A percentile compares a stretch with the other conserved stretches of the same genome.
phyloP scores from a whole-genome alignment of 768 basidiomycete species.

The Rhodocollybia butyracea region DNA sequence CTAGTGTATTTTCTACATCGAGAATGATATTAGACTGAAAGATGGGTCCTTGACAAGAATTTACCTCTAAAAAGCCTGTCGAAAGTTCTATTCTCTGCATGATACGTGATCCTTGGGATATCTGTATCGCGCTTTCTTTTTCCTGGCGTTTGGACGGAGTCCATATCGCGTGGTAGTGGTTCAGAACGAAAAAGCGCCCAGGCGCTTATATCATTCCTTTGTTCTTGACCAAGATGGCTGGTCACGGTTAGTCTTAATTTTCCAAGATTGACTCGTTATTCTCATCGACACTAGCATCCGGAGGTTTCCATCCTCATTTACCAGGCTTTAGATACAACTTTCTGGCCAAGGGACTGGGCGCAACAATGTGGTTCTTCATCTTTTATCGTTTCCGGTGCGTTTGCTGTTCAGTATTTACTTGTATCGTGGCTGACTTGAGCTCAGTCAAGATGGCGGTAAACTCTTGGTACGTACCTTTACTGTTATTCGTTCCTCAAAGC shows the following conservation, averaged over 20 bases:
- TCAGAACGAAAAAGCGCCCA: not conserved
- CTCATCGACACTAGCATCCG: constrained; percentile 32
- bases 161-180: constrained; percentile 11
- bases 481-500: not conserved
- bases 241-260: constrained; percentile 25
- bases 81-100: constrained; percentile 38
- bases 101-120: constrained; percentile 42
- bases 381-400: constrained; percentile 90
- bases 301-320: constrained; percentile 88
- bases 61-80: constrained; percentile 54
- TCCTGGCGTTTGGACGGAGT: constrained; percentile 29
- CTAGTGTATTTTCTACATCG: constrained; percentile 56
- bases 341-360: constrained; percentile 82
- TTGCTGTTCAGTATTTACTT: not conserved
- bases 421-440: constrained; percentile 5
- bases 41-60: not conserved
- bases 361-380: constrained; percentile 98
- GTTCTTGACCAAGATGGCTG: constrained; percentile 31
- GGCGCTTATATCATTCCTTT: not conserved
- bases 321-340: constrained; percentile 75
- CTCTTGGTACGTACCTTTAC: constrained; percentile 47
- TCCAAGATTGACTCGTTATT: constrained; percentile 5
- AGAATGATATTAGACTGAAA: not conserved
- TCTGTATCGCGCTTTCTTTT: constrained; percentile 41
- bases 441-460: constrained; percentile 75